Evolutionary conservation across 1,139 yeast species (phyloP).

Genomic region (Hansenula lynferdii): DNA sequence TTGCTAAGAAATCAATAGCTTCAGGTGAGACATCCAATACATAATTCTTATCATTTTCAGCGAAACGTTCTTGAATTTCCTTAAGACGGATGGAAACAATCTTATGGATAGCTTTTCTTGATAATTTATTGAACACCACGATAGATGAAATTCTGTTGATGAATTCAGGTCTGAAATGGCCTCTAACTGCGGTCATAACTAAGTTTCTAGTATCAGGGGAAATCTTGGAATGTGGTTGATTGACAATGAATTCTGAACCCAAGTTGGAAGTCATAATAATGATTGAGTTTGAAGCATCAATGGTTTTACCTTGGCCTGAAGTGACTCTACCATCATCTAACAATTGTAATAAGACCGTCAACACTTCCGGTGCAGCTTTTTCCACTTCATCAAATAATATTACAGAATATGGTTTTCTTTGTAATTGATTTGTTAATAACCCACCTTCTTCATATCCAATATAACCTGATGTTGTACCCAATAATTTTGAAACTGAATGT

Average conservation of each 20-base stretch:
- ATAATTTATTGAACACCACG: constrained; percentile 86
- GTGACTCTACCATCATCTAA: constrained; percentile 96
- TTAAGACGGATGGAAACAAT: constrained; percentile 79
- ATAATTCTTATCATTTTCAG: constrained; percentile 73
- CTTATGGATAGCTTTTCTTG: constrained; percentile 87
- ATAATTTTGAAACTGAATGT: constrained; percentile 88
- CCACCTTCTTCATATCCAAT: constrained; percentile 99
- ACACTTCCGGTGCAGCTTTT: constrained; percentile 98
- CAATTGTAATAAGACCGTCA: constrained; percentile 85
- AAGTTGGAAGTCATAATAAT: constrained; percentile 96
- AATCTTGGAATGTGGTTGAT: constrained; percentile 60
- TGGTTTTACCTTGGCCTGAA: constrained; percentile 88
- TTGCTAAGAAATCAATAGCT: constrained; percentile 77
- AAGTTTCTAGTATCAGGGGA: constrained; percentile 62
- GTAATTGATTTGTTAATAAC: constrained; percentile 83
- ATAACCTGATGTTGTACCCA: constrained; percentile 98
- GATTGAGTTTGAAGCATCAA: constrained; percentile 88
- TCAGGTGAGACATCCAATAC: constrained; percentile 62
- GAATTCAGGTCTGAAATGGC: constrained; percentile 96
- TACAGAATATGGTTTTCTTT: constrained; percentile 92
- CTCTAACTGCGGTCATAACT: constrained; percentile 82
- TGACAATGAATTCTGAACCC: constrained; percentile 87
- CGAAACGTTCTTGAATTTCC: constrained; percentile 85
- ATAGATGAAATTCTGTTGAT: constrained; percentile 92
- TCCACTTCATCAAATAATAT: constrained; percentile 95